These are phyloP conservation scores for Phytophthora palmivora DNA, from an alignment of 352 stramenopile species.

Conservation along the genomic window DNA sequence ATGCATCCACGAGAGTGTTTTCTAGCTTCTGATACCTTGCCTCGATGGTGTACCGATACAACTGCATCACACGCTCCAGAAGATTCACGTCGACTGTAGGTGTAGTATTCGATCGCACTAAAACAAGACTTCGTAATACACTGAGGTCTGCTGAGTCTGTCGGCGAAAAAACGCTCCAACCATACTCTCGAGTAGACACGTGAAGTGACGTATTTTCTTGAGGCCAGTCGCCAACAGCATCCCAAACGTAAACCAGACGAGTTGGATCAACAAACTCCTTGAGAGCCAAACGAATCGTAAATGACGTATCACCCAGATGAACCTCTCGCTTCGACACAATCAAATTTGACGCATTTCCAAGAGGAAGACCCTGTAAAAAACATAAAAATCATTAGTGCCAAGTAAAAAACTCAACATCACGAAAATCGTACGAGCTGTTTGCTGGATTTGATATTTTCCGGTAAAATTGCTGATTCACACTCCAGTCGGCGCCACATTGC, in stretches of 20 bases:
- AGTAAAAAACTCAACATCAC: no score
- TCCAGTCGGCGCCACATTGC: conserved; percentile 27
- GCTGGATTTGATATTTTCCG: conserved; percentile 9
- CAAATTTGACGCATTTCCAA: conserved; percentile 20
- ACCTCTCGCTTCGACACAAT: conserved; percentile 31
- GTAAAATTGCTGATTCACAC: conserved; percentile 25
- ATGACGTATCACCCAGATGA: conserved; percentile 5
- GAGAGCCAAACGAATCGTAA: conserved; percentile 24
- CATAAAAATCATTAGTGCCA: background rate
- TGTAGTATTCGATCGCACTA: conserved; percentile 13
- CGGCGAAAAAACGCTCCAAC: conserved; percentile 11
- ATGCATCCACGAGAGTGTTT: conserved; percentile 26
- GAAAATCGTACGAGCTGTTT: background rate
- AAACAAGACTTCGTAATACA: conserved; percentile 18
- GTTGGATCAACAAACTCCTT: conserved; percentile 26
- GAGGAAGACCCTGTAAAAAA: conserved; percentile 14
- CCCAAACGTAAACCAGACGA: conserved; percentile 30
- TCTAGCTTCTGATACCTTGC: conserved; percentile 30
- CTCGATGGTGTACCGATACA: conserved; percentile 33
- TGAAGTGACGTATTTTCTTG: background rate
- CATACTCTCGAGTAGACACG: conserved; percentile 25
- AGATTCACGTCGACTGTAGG: conserved; percentile 1
- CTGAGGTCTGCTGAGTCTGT: conserved; percentile 7
- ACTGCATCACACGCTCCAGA: conserved; percentile 24
- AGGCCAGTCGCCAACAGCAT: conserved; percentile 25